Conservation (phyloP, 352 stramenopile species). For the Phytopythium helicoides region DNA sequence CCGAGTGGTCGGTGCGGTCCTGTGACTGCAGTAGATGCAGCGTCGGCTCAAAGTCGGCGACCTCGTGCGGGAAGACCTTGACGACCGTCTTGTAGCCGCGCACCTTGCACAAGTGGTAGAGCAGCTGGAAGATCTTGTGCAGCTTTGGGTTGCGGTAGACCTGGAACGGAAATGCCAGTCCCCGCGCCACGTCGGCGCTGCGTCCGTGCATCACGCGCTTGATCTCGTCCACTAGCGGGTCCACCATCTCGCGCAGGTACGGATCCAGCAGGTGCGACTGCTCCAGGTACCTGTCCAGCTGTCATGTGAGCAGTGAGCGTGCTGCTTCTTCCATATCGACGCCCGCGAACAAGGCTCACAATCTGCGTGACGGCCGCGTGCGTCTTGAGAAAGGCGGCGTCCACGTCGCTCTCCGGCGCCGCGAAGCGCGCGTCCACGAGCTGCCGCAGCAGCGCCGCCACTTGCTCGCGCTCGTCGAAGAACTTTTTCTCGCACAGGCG, state of each 20-base stretch:
- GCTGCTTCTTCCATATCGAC: neutral
- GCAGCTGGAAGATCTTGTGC: constrained; percentile 86
- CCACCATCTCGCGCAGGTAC: constrained; percentile 76
- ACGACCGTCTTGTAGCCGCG: constrained; percentile 96
- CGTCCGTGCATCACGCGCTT: constrained; percentile 54
- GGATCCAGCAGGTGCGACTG: constrained; percentile 89
- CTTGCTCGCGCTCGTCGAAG: constrained; percentile 60
- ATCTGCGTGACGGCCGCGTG: constrained; percentile 46
- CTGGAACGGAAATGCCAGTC: constrained; percentile 67
- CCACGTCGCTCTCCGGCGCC: constrained; percentile 37
- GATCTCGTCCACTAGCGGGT: constrained; percentile 58
- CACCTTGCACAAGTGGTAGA: constrained; percentile 97
- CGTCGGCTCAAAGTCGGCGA: constrained; percentile 94
- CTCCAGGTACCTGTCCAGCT: constrained; percentile 89
- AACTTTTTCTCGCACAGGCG: constrained; percentile 56
- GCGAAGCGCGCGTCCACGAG: constrained; percentile 27
- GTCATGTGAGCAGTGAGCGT: neutral
- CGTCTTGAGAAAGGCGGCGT: constrained; percentile 35
- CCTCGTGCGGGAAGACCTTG: constrained; percentile 95
- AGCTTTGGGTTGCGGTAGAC: constrained; percentile 70
- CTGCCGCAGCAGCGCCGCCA: constrained; percentile 35
- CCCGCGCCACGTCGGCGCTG: constrained; percentile 5
- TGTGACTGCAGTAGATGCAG: constrained; percentile 87
- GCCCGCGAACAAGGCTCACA: constrained; percentile 24
- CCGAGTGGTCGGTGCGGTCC: constrained; percentile 74